Conservation (phyloP, 192 early-diverging fungal species). For the Umbelopsis ramanniana region DNA sequence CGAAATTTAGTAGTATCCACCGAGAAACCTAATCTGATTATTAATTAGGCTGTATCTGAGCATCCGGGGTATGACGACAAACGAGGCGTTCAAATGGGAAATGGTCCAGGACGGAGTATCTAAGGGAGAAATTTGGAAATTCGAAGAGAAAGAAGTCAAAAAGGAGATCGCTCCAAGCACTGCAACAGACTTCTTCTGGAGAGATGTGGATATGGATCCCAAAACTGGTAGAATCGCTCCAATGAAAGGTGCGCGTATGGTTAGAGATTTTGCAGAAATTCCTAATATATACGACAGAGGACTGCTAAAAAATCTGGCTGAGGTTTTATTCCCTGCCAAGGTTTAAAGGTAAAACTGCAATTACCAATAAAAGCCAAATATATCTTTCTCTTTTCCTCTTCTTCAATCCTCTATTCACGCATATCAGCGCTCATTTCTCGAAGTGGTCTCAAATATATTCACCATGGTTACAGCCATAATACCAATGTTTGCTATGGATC, state of each 20-base stretch:
- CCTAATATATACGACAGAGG: slow-evolving; percentile 47
- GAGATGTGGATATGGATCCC: slow-evolving; percentile 5
- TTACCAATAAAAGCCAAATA: not conserved
- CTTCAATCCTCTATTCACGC: not conserved
- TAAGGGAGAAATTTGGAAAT: slow-evolving; percentile 40
- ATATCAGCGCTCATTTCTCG: not conserved
- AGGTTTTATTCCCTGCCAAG: slow-evolving; percentile 33
- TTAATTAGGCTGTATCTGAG: slow-evolving; percentile 46
- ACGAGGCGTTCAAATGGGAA: slow-evolving; percentile 63
- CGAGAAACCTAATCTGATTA: not conserved
- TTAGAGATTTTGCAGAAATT: slow-evolving; percentile 37
- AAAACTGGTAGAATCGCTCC: not conserved
- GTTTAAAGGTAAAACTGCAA: not conserved
- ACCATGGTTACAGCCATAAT: slow-evolving; percentile 1
- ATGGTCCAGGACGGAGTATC: slow-evolving; percentile 53
- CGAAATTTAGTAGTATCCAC: no score
- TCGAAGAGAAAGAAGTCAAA: slow-evolving; percentile 6
- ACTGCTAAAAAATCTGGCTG: slow-evolving; percentile 31
- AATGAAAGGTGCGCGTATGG: not conserved
- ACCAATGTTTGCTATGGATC: slow-evolving; percentile 2
- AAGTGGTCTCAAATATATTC: not conserved
- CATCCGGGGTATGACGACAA: slow-evolving; percentile 51
- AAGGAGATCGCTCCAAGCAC: not conserved
- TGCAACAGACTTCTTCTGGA: not conserved
- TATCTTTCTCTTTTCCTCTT: not conserved